Conservation (phyloP, 257 asterid genomes). For the Jaltomata sinuosa region DNA sequence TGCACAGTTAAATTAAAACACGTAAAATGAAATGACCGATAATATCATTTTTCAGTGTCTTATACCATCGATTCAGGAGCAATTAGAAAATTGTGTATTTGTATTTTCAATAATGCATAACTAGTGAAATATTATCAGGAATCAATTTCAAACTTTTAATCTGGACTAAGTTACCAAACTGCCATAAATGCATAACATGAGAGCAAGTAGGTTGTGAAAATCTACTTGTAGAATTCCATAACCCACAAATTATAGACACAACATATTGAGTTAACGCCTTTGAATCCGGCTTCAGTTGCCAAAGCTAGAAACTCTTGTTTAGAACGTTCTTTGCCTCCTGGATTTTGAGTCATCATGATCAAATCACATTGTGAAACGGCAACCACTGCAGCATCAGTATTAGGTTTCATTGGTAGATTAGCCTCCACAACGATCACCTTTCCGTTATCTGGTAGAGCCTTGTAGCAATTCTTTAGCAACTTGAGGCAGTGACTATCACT, state of each 20-base stretch:
- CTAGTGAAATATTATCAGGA: too few species aligned
- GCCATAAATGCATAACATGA: too few species aligned
- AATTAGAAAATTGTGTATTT: too few species aligned
- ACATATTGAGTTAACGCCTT: conserved; percentile 4
- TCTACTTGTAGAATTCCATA: conserved; percentile 28
- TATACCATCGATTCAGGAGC: too few species aligned
- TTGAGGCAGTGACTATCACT: conserved; percentile 24
- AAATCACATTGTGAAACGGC: conserved; percentile 12
- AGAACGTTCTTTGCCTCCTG: conserved; percentile 31
- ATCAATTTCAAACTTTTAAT: too few species aligned
- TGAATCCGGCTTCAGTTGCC: conserved; percentile 24
- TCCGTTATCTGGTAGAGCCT: conserved; percentile 15
- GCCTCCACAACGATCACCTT: conserved; percentile 24
- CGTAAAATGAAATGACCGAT: too few species aligned
- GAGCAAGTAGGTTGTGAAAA: too few species aligned
- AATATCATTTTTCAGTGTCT: too few species aligned
- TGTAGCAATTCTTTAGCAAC: conserved; percentile 23
- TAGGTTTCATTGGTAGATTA: conserved; percentile 11
- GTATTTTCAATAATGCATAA: too few species aligned
- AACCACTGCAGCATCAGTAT: too few species aligned
- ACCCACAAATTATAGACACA: conserved; percentile 24
- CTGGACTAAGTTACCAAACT: too few species aligned
- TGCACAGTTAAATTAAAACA: too few species aligned
- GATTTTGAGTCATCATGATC: conserved; percentile 22
- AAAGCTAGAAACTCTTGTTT: conserved; percentile 15